These are phyloP conservation scores for Solanum pennellii DNA, from an alignment of 257 asterid species.

Conservation along the genomic window DNA sequence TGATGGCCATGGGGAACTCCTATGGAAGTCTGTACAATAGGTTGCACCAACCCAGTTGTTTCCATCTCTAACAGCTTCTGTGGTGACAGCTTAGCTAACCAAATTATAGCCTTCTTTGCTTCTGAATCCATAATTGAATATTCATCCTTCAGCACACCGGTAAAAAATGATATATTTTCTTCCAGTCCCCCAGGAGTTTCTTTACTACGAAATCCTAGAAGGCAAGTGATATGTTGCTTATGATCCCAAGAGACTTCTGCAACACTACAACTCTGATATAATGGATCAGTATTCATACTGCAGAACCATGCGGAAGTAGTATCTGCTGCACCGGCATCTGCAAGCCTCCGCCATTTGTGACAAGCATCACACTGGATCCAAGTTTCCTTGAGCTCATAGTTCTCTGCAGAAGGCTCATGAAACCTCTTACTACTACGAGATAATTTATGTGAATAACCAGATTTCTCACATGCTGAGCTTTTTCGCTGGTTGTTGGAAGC, in stretches of 20 bases:
- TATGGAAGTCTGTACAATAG: slow-evolving; percentile 42
- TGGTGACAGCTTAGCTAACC: slow-evolving; percentile 84
- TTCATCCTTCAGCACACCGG: slow-evolving; percentile 69
- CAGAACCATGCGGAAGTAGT: slow-evolving; percentile 81
- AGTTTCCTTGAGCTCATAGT: slow-evolving; percentile 40
- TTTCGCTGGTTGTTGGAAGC: slow-evolving; percentile 5
- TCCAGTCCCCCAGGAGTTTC: slow-evolving; percentile 58
- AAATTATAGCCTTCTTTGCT: slow-evolving; percentile 70
- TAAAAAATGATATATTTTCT: slow-evolving; percentile 68
- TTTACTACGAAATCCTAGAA: slow-evolving; percentile 71
- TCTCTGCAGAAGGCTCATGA: slow-evolving; percentile 16
- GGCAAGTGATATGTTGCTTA: slow-evolving; percentile 45
- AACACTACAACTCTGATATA: slow-evolving; percentile 55
- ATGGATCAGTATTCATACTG: slow-evolving; percentile 75
- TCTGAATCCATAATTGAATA: slow-evolving; percentile 38
- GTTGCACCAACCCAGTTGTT: slow-evolving; percentile 74
- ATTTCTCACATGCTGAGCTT: slow-evolving; percentile 6
- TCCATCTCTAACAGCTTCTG: slow-evolving; percentile 76
- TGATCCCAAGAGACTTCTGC: slow-evolving; percentile 84
- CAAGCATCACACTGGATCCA: slow-evolving; percentile 99
- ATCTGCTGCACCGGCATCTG: slow-evolving; percentile 28
- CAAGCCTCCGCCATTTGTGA: slow-evolving; percentile 89
- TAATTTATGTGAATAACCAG: slow-evolving; percentile 15
- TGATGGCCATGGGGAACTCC: slow-evolving; percentile 56
- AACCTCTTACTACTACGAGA: slow-evolving; percentile 26